phyloP scores from a whole-genome alignment of 2,329 filamentous ascomycete genomes.

The Trichoderma asperellum region DNA sequence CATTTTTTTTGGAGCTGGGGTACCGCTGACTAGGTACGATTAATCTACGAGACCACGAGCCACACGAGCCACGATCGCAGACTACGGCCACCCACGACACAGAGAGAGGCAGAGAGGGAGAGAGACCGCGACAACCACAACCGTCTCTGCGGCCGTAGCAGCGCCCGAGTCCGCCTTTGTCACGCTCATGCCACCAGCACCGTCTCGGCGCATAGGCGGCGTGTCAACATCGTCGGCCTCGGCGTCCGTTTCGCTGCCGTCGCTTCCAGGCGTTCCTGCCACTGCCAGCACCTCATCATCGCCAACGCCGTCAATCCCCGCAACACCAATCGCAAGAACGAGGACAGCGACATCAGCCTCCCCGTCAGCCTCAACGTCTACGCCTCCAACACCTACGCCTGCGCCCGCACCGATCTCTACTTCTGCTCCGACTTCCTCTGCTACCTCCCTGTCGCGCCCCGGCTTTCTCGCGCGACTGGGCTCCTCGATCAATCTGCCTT shows the following conservation, averaged over 20 bases:
- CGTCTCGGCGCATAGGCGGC: conserved; percentile 32
- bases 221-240: conserved; percentile 34
- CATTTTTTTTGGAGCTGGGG: neutral
- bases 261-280: conserved; percentile 27
- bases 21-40: neutral
- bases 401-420: neutral
- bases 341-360: conserved; percentile 1
- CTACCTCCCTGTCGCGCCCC: conserved; percentile 41
- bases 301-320: conserved; percentile 28
- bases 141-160: conserved; percentile 16
- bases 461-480: conserved; percentile 57
- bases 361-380: neutral
- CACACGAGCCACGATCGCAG: conserved; percentile 6
- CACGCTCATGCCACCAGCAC: conserved; percentile 33
- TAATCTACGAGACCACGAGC: neutral
- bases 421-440: conserved; percentile 35
- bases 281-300: conserved; percentile 17
- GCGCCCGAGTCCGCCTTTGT: conserved; percentile 20
- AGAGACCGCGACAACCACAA: conserved; percentile 1
- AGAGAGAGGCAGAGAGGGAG: neutral
- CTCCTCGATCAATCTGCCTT: conserved; percentile 48
- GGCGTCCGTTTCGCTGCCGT: conserved; percentile 33
- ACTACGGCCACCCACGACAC: neutral
- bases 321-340: conserved; percentile 14
- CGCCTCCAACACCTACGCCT: neutral